These are phyloP conservation scores for Tolypocladium pustulatum DNA, from an alignment of 2,329 filamentous ascomycete species.

Conservation along the genomic window DNA sequence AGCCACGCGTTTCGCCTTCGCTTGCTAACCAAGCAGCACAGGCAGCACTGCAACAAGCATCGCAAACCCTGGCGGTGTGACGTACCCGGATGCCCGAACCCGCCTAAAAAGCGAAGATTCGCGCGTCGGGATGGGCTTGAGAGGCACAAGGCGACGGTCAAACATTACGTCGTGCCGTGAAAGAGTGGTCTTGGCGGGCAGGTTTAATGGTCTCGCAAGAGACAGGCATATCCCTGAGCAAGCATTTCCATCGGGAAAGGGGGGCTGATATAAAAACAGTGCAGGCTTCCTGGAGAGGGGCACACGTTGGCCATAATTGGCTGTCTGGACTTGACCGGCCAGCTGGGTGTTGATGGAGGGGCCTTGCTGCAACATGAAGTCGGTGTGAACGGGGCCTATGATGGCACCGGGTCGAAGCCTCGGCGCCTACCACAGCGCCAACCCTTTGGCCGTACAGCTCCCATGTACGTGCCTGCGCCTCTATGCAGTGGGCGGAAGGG, in stretches of 20 bases:
- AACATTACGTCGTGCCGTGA: conserved; percentile 22
- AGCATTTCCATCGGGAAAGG: neutral
- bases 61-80: conserved; percentile 30
- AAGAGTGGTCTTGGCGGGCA: neutral
- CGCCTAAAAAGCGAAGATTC: conserved; percentile 29
- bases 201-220: neutral
- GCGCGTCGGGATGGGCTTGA: conserved; percentile 31
- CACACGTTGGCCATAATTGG: neutral
- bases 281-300: neutral
- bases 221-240: neutral
- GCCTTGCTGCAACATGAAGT: neutral
- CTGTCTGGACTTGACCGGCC: neutral
- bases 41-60: conserved; percentile 32
- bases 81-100: conserved; percentile 27
- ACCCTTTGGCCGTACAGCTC: neutral
- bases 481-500: neutral
- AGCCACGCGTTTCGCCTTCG: neutral
- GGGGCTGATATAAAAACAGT: neutral
- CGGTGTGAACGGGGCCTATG: neutral
- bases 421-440: neutral
- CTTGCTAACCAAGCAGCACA: conserved; percentile 8
- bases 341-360: neutral
- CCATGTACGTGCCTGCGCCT: neutral
- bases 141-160: conserved; percentile 28
- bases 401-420: neutral